phyloP scores from a whole-genome alignment of 805 yeast genomes.

The Pichia exigua region DNA sequence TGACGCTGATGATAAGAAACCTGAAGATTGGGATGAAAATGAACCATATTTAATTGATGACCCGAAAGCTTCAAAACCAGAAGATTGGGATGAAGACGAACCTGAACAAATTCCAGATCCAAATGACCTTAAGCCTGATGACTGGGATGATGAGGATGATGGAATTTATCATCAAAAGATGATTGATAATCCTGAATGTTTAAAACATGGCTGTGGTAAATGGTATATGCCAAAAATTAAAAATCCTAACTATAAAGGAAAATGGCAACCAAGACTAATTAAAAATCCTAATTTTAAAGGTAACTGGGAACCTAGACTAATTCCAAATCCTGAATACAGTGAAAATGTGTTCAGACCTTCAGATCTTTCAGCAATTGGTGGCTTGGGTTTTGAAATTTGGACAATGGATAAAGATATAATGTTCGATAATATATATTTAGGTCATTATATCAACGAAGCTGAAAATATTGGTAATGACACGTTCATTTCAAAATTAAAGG shows the following conservation, averaged over 20 bases:
- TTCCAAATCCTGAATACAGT: conserved; percentile 62
- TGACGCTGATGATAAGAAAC: conserved; percentile 64
- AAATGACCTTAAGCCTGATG: conserved; percentile 55
- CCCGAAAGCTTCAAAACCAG: conserved; percentile 62
- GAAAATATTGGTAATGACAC: conserved; percentile 76
- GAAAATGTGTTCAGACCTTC: conserved; percentile 45
- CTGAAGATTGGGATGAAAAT: conserved; percentile 78
- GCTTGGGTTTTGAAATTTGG: conserved; percentile 86
- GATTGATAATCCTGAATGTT: conserved; percentile 69
- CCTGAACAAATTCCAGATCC: conserved; percentile 61
- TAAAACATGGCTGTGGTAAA: conserved; percentile 65
- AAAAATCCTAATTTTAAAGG: conserved; percentile 76
- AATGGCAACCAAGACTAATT: conserved; percentile 64
- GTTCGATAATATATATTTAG: conserved; percentile 80
- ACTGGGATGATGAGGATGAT: conserved; percentile 87
- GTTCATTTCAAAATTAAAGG: conserved; percentile 43
- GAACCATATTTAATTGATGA: conserved; percentile 61
- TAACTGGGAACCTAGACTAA: conserved; percentile 59
- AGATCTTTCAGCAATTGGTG: conserved; percentile 56
- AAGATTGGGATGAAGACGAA: conserved; percentile 67
- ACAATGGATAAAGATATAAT: conserved; percentile 67
- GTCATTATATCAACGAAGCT: conserved; percentile 79
- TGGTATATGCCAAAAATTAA: conserved; percentile 64
- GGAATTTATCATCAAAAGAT: conserved; percentile 76
- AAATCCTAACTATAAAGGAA: conserved; percentile 69